Evolutionary conservation across 345 rosid genomes (phyloP).

Genomic region (Sonneratia caseolaris): DNA sequence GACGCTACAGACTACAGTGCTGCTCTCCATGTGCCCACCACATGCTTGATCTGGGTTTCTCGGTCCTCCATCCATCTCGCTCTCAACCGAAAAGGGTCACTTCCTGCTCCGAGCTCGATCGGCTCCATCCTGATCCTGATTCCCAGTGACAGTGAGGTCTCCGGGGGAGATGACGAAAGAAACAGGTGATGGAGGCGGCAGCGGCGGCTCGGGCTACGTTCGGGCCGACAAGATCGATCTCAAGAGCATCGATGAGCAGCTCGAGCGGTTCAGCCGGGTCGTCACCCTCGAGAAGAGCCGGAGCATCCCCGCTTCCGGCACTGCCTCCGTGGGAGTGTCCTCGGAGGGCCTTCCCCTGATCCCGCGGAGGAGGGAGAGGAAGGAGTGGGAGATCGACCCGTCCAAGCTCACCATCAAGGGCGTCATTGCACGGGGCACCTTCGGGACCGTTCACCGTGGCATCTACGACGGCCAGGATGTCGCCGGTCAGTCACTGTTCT

Average conservation of each 20-base stretch:
- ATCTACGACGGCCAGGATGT: constrained; percentile 77
- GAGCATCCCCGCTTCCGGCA: constrained; percentile 11
- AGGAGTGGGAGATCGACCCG: constrained; percentile 97
- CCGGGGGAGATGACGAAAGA: neutral
- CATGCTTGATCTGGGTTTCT: no score
- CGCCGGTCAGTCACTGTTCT: constrained; percentile 55
- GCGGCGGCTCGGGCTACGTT: constrained; percentile 45
- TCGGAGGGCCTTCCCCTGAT: constrained; percentile 8
- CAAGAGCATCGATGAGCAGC: constrained; percentile 86
- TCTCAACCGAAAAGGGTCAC: no score
- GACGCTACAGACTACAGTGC: no score
- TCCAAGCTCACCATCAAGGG: constrained; percentile 70
- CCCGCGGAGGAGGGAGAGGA: constrained; percentile 33
- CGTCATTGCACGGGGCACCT: constrained; percentile 95
- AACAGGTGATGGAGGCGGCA: constrained; percentile 44
- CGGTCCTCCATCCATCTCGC: no score
- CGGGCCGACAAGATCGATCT: constrained; percentile 98
- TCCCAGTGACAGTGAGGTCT: no score
- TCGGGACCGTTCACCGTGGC: constrained; percentile 97
- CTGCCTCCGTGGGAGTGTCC: constrained; percentile 1
- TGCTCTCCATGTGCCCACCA: no score
- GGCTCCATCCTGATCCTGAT: no score
- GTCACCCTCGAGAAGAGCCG: constrained; percentile 54
- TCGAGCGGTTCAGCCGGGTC: constrained; percentile 68
- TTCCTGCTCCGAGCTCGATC: no score